Conservation (phyloP, 2,329 filamentous ascomycete species). For the Clonostachys solani region DNA sequence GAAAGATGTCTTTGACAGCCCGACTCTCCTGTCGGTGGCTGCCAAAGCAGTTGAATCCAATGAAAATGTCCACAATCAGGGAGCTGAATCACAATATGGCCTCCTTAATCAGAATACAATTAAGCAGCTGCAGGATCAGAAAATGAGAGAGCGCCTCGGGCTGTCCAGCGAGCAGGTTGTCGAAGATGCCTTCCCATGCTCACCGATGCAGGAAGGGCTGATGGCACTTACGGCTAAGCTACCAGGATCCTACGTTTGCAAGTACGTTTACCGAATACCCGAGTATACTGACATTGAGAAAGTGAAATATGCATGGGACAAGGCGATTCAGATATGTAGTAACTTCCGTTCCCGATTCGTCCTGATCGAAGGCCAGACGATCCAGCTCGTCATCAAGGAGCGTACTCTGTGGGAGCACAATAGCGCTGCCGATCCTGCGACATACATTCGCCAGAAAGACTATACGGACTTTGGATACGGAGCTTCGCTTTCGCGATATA, state of each 20-base stretch:
- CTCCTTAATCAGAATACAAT: no score
- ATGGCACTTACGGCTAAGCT: slow-evolving; percentile 37
- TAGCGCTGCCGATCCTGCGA: no score
- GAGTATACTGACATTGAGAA: slow-evolving; percentile 1
- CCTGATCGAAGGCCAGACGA: slow-evolving; percentile 2
- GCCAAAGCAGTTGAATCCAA: neutral
- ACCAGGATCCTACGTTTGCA: slow-evolving; percentile 23
- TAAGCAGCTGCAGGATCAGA: no score
- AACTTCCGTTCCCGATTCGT: slow-evolving; percentile 11
- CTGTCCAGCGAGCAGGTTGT: slow-evolving; percentile 12
- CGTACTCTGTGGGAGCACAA: no score
- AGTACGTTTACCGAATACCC: slow-evolving; percentile 12
- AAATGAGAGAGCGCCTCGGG: neutral
- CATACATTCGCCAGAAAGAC: no score
- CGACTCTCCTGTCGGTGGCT: neutral
- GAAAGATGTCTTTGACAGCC: slow-evolving; percentile 7
- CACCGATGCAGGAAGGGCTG: slow-evolving; percentile 42
- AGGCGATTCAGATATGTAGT: slow-evolving; percentile 4
- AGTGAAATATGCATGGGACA: slow-evolving; percentile 1
- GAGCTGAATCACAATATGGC: no score
- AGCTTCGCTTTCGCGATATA: neutral
- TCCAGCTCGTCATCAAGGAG: slow-evolving; percentile 6
- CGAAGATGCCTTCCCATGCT: slow-evolving; percentile 44
- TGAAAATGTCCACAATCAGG: no score
- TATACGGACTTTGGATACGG: no score